Base-by-base conservation (phyloP, 129 eudicot genomes). In the Deinandra increscens region DNA sequence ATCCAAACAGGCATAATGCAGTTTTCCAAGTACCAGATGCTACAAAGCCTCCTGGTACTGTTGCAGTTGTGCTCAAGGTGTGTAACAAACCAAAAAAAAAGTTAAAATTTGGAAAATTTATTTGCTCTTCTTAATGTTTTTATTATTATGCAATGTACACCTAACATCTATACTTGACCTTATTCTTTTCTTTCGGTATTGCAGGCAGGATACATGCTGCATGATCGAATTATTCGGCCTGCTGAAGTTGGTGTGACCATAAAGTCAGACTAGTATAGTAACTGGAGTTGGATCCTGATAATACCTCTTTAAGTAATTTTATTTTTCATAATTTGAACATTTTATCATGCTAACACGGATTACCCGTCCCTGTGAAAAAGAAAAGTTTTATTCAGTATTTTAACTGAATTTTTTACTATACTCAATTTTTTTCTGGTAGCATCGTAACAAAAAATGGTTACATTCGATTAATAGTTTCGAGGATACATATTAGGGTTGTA, bases 1-100 rank as follows among this genome's bases (percentile, higher is more conserved):
- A 92, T 70, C 98, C 98, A 31, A 84, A 88, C 71, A 84, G 89
- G 78, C 98, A 92, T 71, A 86, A 92, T 73, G 98, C 96, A 43
- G 87, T 84, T 34, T 88, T 88, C 69, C 96, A 88, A 83, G 95
- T 92, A 53, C 95, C 95, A 3, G 96, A 86, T 76, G 79, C 85
- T 50, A 69, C 95, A 41, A 88, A 92, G 78, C 72, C 94, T 41
- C 87, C 91, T 1, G 88, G 75, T 59, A 90, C 85, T 17, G 86
- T 92, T 66, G 96, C 95, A 9, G 90, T 84, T 69, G 96, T 88
- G 41, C 84, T 92, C 33, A 92, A 92, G 96, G 98, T 92, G 86
- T 41, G 14, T 29, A 36, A 29, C 39, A 39, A 53, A 22, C 2
- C 49, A 42, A 20, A 13, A 26, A 26, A 26, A 26, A 26, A 26